A percentile compares a stretch with the other conserved stretches of the same genome.
Conservation (phyloP, 2,329 filamentous ascomycete genomes). For the Paramyrothecium sp. region DNA sequence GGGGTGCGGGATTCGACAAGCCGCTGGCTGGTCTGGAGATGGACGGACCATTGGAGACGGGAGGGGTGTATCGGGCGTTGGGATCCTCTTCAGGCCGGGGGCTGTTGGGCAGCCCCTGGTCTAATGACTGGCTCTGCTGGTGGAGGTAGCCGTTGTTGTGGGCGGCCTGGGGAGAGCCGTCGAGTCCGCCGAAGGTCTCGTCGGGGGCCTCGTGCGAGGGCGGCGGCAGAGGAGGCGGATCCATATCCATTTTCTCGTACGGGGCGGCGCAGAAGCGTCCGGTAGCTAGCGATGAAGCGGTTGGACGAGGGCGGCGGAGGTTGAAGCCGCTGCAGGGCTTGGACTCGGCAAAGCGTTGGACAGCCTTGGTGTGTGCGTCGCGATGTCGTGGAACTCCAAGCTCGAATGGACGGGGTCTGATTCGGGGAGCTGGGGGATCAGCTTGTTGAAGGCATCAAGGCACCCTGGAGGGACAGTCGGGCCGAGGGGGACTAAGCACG, state of each 20-base stretch:
- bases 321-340: background rate
- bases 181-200: constrained; percentile 49
- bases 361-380: background rate
- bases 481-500: background rate
- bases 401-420: constrained; percentile 6
- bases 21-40: constrained; percentile 56
- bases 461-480: constrained; percentile 10
- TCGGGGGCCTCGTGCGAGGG: constrained; percentile 37
- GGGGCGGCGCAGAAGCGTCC: constrained; percentile 25
- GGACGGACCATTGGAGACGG: constrained; percentile 39
- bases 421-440: constrained; percentile 13
- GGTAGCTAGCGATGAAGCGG: constrained; percentile 11
- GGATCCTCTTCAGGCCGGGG: constrained; percentile 44
- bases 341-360: background rate
- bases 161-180: constrained; percentile 42
- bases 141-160: constrained; percentile 37
- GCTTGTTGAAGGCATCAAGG: constrained; percentile 22
- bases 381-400: background rate
- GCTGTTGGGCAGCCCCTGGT: constrained; percentile 42
- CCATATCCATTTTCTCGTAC: constrained; percentile 50
- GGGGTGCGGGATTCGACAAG: constrained; percentile 43
- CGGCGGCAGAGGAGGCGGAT: constrained; percentile 16
- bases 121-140: constrained; percentile 47
- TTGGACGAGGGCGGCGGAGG: constrained; percentile 13
- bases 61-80: constrained; percentile 44